Evolutionary conservation across 2,329 filamentous ascomycete genomes (phyloP).

Genomic region (Dactylellina parvicollis): DNA sequence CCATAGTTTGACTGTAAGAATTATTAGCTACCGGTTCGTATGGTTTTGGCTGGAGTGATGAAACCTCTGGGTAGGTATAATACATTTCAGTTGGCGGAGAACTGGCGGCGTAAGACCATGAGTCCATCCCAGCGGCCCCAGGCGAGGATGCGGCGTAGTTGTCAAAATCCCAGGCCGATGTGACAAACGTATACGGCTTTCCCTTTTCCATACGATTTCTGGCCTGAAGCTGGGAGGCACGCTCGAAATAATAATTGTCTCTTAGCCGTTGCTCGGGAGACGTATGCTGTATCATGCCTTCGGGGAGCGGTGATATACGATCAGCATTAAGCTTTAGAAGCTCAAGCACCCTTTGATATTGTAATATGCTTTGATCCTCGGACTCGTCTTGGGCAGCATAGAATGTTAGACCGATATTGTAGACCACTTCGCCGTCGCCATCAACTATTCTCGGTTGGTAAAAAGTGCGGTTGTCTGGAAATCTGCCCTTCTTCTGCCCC

Average conservation of each 20-base stretch:
- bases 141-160: not conserved
- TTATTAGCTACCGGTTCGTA: not conserved
- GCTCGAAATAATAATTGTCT: not conserved
- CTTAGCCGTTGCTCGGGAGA: not conserved
- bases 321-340: no score
- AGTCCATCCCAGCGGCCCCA: not conserved
- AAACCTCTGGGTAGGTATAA: not conserved
- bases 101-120: not conserved
- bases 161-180: not conserved
- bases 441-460: not conserved
- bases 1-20: not conserved
- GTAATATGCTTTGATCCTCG: not conserved
- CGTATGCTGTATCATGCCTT: not conserved
- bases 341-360: no score
- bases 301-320: not conserved
- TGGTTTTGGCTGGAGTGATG: not conserved
- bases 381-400: not conserved
- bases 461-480: slow-evolving; percentile 4
- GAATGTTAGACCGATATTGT: not conserved
- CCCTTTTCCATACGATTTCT: not conserved
- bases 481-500: not conserved
- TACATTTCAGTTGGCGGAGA: not conserved
- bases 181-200: not conserved
- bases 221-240: not conserved
- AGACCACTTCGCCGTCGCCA: not conserved